A percentile compares a stretch with the other conserved stretches of the same genome.
Evolutionary conservation across 345 rosid species (phyloP).

Genomic region (Angophora floribunda): DNA sequence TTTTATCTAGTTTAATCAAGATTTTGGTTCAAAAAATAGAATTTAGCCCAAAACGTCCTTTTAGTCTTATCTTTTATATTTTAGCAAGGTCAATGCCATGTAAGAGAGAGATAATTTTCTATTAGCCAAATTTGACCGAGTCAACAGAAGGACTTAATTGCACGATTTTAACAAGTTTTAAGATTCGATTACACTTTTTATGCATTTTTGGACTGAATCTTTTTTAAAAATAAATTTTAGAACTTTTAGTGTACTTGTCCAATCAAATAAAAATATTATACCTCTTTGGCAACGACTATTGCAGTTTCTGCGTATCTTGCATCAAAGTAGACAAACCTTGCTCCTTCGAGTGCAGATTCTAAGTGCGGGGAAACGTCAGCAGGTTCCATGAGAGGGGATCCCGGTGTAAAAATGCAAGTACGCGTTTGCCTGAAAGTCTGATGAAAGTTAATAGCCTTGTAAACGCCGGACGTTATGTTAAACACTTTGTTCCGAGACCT

Average conservation of each 20-base stretch:
- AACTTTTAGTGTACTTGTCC: neutral
- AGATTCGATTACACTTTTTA: no score
- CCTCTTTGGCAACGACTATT: constrained; percentile 60
- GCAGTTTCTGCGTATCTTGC: constrained; percentile 64
- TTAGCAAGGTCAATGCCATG: neutral
- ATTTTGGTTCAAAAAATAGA: neutral
- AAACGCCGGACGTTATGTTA: neutral
- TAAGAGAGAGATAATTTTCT: neutral
- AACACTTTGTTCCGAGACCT: neutral
- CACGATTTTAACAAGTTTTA: neutral
- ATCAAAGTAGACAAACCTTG: constrained; percentile 57
- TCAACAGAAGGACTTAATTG: neutral
- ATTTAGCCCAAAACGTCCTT: neutral
- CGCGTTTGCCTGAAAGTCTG: constrained; percentile 68
- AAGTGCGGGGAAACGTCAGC: constrained; percentile 47
- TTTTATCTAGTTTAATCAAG: neutral
- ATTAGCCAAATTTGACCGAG: neutral
- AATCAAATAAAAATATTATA: constrained; percentile 3
- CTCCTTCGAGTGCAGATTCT: constrained; percentile 50
- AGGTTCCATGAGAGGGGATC: constrained; percentile 58
- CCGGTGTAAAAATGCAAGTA: constrained; percentile 88
- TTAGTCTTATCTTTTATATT: neutral
- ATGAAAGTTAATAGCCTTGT: neutral
- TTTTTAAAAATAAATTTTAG: neutral
- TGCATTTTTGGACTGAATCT: no score